phyloP scores from a whole-genome alignment of 1,284 basidiomycete species.

The Ustilago lituana region DNA sequence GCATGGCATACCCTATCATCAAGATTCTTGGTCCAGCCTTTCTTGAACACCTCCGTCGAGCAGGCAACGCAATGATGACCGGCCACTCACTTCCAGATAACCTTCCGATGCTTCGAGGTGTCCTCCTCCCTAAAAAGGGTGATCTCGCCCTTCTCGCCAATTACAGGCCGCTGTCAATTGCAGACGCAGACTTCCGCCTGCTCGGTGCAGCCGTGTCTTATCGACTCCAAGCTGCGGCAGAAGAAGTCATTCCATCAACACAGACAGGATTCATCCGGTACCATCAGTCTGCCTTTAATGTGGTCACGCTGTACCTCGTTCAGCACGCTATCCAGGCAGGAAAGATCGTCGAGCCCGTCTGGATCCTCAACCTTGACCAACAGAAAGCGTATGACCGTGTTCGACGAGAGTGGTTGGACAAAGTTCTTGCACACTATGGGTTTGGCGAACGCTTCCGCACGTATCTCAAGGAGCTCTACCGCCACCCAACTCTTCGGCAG shows the following conservation, averaged over 20 bases:
- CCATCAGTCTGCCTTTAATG: constrained; percentile 6
- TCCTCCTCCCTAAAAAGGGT: constrained; percentile 7
- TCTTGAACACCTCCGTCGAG: no score
- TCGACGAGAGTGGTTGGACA: not conserved
- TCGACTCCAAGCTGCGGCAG: constrained; percentile 4
- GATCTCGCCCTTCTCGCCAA: constrained; percentile 2
- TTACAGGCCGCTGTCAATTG: constrained; percentile 10
- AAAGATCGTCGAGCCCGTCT: not conserved
- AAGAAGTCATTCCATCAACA: constrained; percentile 3
- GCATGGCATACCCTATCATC: constrained; percentile 1
- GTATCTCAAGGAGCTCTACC: no score
- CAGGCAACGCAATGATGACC: not conserved
- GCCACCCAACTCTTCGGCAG: no score
- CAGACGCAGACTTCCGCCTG: not conserved
- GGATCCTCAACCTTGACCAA: constrained; percentile 17
- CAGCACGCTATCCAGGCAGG: constrained; percentile 2
- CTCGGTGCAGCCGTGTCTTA: constrained; percentile 5
- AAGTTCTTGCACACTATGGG: not conserved
- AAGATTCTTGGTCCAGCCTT: not conserved
- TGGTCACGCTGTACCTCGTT: constrained; percentile 4
- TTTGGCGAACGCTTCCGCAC: constrained; percentile 11
- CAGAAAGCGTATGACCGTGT: constrained; percentile 10
- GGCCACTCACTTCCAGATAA: constrained; percentile 5
- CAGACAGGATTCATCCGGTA: constrained; percentile 11
- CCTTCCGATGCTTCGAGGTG: constrained; percentile 8